Conservation (phyloP, 805 yeast genomes). For the Teunomyces stri region DNA sequence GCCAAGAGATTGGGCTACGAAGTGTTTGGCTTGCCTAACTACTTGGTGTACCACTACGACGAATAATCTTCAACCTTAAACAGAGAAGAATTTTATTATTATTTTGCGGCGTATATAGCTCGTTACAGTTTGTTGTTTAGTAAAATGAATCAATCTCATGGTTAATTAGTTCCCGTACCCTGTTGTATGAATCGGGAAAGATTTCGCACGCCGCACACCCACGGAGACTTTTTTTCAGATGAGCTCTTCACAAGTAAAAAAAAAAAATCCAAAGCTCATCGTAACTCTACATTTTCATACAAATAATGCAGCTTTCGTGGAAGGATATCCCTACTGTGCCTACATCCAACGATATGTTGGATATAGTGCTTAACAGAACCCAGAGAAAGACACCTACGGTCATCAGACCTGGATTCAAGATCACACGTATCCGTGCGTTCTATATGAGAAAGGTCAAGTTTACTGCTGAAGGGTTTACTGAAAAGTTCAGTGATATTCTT, state of each 20-base stretch:
- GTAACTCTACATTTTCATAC: neutral
- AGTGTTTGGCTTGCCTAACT: constrained; percentile 91
- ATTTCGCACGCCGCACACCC: constrained; percentile 9
- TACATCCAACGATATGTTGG: constrained; percentile 87
- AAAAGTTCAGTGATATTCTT: constrained; percentile 82
- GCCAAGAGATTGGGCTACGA: constrained; percentile 91
- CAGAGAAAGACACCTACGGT: constrained; percentile 99
- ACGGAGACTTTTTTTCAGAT: constrained; percentile 9
- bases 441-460: constrained; percentile 97
- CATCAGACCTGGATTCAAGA: constrained; percentile 92
- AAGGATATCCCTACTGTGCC: constrained; percentile 97
- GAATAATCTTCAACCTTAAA: constrained; percentile 42
- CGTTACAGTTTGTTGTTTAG: neutral
- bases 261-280: constrained; percentile 2
- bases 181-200: constrained; percentile 9
- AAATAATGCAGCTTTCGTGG: constrained; percentile 91
- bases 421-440: constrained; percentile 93
- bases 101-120: neutral
- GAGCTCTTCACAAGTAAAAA: constrained; percentile 3
- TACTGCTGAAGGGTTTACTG: constrained; percentile 94
- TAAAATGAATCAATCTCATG: neutral
- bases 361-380: constrained; percentile 93
- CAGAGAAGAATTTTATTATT: too few relatives aligned
- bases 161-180: neutral
- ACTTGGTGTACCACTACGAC: constrained; percentile 86